Percentiles rank a stretch among this genome's conserved stretches.
These are phyloP conservation scores for Phragmites australis DNA, from an alignment of 176 grass and related monocot species.

Conservation along the genomic window DNA sequence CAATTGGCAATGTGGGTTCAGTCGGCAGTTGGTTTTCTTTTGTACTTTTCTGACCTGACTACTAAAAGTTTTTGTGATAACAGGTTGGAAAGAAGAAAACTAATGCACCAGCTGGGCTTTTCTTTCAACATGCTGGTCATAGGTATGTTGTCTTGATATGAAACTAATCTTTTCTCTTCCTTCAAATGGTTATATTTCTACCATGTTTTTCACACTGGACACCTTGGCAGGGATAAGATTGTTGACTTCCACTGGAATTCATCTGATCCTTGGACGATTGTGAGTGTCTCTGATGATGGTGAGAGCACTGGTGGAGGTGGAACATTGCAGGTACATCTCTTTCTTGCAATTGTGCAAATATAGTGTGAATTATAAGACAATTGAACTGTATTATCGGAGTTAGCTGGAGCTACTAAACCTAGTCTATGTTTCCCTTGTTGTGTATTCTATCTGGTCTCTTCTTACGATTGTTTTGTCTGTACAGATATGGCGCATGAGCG, in stretches of 20 bases:
- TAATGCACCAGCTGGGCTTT: conserved; percentile 73
- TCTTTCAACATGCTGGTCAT: conserved; percentile 95
- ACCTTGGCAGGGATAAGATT: conserved; percentile 64
- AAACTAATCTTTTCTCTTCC: background rate
- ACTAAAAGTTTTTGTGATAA: conserved; percentile 8
- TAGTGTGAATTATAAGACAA: background rate
- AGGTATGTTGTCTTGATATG: conserved; percentile 52
- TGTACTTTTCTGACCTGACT: conserved; percentile 7
- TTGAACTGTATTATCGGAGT: background rate
- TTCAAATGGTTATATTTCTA: conserved; percentile 19
- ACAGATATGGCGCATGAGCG: conserved; percentile 95
- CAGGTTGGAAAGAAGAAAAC: conserved; percentile 84
- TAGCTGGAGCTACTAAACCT: background rate
- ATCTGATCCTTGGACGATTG: conserved; percentile 93
- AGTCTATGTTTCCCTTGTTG: background rate
- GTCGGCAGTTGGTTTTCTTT: background rate
- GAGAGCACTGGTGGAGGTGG: conserved; percentile 97
- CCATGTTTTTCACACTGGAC: conserved; percentile 5
- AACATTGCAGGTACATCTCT: conserved; percentile 80
- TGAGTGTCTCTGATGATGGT: conserved; percentile 94
- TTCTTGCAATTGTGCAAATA: conserved; percentile 21
- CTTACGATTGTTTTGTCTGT: conserved; percentile 25
- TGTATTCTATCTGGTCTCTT: conserved; percentile 5
- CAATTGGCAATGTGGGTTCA: background rate
- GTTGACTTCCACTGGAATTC: conserved; percentile 98